Evolutionary conservation across 2,329 filamentous ascomycete species (phyloP), one percentile per base, ranked within the genome.

Genomic region (Domatiomyces globalis): DNA sequence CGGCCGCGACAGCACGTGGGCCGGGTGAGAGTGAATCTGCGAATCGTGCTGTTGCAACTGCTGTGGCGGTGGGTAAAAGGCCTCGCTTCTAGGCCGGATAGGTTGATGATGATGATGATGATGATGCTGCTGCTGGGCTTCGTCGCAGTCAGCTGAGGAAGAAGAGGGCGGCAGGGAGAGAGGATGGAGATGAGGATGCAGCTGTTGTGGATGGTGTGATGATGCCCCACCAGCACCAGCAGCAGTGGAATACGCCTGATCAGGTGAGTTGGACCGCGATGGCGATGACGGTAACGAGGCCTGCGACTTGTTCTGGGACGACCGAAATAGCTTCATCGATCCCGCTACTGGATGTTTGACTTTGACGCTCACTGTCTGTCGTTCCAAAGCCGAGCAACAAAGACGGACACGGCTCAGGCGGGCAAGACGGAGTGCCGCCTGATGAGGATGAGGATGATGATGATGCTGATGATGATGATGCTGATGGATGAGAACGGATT

Each of bases 271-370:
- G 27, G 51, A 54, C 20, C 44, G 49, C 49, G 51, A 43, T 39
- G 43, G 17, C n/a, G 47, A 50, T 49, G 54, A 50, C 54, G 60
- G 56, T 42, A 61, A 54, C 46, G 59, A 61, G 50, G 55, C 57
- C 55, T 60, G 58, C 56, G 58, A 60, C 57, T 61, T 61, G 56
- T 61, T 55, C 12, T 25, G 55, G 19, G 46, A 25, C 22, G 22
- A 53, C 48, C 57, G 59, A 56, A 61, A 60, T 33, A 60, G 53
- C 51, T 54, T 56, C 58, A 60, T 60, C 53, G 56, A 58, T 27
- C 19, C 22, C n/a, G 43, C 43, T 20, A 6, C 18, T 19, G 22
- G 33, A 10, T 15, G 10, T 15, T 39, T 39, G 10, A 39, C 33
- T 4, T 15, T 39, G 10, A 15, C 33, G 9, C 33, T 39, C 9